phyloP scores from a whole-genome alignment of 2,329 filamentous ascomycete species.

The Colletotrichum destructivum region DNA sequence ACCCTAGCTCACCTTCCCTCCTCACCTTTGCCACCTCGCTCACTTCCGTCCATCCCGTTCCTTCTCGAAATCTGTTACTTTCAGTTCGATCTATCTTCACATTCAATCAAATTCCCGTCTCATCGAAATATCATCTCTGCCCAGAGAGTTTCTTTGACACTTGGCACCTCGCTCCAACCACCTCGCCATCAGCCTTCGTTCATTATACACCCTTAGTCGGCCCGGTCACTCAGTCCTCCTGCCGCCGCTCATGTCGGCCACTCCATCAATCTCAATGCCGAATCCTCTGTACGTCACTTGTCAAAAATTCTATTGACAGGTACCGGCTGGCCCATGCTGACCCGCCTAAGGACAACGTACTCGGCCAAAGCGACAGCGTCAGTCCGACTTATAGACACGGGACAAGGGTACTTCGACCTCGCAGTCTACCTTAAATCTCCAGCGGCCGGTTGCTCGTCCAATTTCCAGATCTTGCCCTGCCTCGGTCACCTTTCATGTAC shows the following conservation, averaged over 20 bases:
- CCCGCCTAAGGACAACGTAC: background rate
- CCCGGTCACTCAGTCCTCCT: background rate
- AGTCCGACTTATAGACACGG: background rate
- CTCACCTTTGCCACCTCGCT: too few relatives aligned
- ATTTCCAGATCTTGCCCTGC: conserved; percentile 29
- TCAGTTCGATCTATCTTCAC: too few relatives aligned
- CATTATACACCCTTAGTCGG: background rate
- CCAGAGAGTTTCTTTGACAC: too few relatives aligned
- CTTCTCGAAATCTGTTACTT: too few relatives aligned
- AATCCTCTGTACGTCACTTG: background rate
- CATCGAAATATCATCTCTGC: too few relatives aligned
- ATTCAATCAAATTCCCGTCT: too few relatives aligned
- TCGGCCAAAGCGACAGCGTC: background rate
- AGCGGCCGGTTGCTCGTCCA: conserved; percentile 9
- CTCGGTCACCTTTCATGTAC: conserved; percentile 27
- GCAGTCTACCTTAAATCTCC: conserved; percentile 1
- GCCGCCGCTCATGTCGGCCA: background rate
- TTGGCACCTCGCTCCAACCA: background rate
- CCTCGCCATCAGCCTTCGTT: background rate
- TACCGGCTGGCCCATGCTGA: background rate
- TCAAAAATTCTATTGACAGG: background rate
- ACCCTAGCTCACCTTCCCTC: too few relatives aligned
- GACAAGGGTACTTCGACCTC: conserved; percentile 10
- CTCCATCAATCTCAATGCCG: background rate
- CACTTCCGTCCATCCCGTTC: too few relatives aligned